Evolutionary conservation across 345 rosid genomes (phyloP), one percentile per base, ranked within the genome.

Genomic region (Diplotaxis tenuifolia): DNA sequence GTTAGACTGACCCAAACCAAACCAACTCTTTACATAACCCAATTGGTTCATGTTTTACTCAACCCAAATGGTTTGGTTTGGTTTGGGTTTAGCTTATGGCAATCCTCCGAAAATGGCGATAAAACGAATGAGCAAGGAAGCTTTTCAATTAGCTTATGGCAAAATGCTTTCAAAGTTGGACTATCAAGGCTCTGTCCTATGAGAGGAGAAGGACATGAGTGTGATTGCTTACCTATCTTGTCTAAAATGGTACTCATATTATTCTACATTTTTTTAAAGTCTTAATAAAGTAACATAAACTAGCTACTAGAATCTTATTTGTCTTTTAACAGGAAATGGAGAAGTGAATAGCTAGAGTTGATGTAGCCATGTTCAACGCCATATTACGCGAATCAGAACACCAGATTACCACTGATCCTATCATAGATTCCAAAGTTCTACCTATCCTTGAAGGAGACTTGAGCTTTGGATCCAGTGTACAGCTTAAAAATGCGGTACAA

Each of bases 321-420:
- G 21, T 64, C 5, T 45, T 15, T 25, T 1, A 65, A 75, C 80
- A 95, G 96, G 92, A 86, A 32, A 92, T 89, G 90, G 90, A 89
- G 70, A 92, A 86, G 36, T 89, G 99, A 75, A 72, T 90, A 65
- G 83, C 84, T 34, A 77, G 98, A 76, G 67, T 90, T 59, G 99
- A 95, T 68, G 91, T 90, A 32, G 96, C 98, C 31, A 92, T 92
- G 92, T 95, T 92, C 80, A 95, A 95, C 74, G 98, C 94, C 52
- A 92, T 95, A 76, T 85, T 92, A 7, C 89, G 96, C 0, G 99
- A 95, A 77, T 92, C 99, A 54, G 96, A 85, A 47, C 83, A 87
- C 79, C 97, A 95, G 83, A 86, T 90, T 32, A 96, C 98, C 27
- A 95, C 96, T 0, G 98, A 92, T 84, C 96, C 99, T 25, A 89